These are phyloP conservation scores for Lentinula lateritia DNA, from an alignment of 768 basidiomycete species.

Conservation along the genomic window DNA sequence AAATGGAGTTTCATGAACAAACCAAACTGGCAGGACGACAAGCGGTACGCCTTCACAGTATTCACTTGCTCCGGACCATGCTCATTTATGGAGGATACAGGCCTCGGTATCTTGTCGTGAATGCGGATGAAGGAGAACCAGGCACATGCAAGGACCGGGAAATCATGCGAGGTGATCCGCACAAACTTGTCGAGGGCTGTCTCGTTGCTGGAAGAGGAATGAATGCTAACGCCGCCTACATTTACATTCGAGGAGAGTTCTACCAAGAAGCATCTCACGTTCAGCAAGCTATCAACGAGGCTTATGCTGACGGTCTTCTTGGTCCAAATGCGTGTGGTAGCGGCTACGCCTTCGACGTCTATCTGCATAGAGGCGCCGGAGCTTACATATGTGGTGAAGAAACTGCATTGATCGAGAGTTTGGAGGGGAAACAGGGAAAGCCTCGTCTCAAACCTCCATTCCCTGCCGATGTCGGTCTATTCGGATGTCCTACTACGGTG, in stretches of 20 bases:
- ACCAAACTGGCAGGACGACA: conserved; percentile 96
- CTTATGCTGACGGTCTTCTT: conserved; percentile 83
- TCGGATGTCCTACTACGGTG: conserved; percentile 95
- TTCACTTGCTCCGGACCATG: neutral
- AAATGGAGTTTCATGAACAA: conserved; percentile 99
- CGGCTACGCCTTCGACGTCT: conserved; percentile 95
- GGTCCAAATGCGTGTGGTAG: conserved; percentile 90
- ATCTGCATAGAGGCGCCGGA: conserved; percentile 96
- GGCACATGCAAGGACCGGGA: conserved; percentile 99
- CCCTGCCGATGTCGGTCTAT: conserved; percentile 96
- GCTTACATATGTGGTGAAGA: conserved; percentile 99
- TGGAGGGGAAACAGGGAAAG: conserved; percentile 98
- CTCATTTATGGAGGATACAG: conserved; percentile 27
- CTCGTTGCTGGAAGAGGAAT: conserved; percentile 94
- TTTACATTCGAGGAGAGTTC: conserved; percentile 99
- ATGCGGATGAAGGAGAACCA: conserved; percentile 98
- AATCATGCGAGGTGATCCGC: conserved; percentile 95
- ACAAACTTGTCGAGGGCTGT: conserved; percentile 97
- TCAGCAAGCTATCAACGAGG: conserved; percentile 93
- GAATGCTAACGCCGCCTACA: conserved; percentile 99
- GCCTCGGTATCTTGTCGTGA: conserved; percentile 94
- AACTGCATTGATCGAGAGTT: conserved; percentile 92
- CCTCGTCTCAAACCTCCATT: conserved; percentile 97
- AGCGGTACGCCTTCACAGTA: conserved; percentile 42
- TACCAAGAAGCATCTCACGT: conserved; percentile 92